A percentile compares a stretch with the other conserved stretches of the same genome.
Evolutionary conservation across 2,329 filamentous ascomycete genomes (phyloP).

Genomic region (Colletotrichum lentis): DNA sequence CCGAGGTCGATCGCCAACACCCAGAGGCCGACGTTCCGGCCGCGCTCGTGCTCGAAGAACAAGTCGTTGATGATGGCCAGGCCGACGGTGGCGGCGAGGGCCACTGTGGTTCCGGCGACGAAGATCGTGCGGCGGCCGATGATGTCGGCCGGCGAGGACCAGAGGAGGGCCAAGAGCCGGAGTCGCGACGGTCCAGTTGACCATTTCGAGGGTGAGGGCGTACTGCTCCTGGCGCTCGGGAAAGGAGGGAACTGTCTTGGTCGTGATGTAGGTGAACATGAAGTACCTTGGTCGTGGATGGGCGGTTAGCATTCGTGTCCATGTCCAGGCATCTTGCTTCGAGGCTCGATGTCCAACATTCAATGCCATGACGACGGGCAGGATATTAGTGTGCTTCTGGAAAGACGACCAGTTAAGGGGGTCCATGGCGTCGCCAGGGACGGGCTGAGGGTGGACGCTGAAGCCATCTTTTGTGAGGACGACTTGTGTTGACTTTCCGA

Average conservation of each 20-base stretch:
- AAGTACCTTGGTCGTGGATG: conserved; percentile 55
- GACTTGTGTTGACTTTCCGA: conserved; percentile 34
- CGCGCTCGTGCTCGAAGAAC: conserved; percentile 65
- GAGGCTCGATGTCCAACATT: conserved; percentile 43
- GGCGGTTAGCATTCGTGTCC: not conserved
- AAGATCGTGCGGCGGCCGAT: conserved; percentile 61
- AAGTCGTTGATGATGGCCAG: conserved; percentile 63
- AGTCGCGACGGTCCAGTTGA: conserved; percentile 65
- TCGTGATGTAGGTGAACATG: conserved; percentile 66
- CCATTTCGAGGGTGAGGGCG: conserved; percentile 53
- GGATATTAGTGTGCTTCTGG: conserved; percentile 58
- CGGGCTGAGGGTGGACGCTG: conserved; percentile 49
- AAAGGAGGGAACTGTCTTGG: conserved; percentile 64
- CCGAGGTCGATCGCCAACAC: conserved; percentile 64
- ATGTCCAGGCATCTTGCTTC: not conserved
- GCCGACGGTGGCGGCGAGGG: conserved; percentile 55
- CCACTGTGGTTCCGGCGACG: conserved; percentile 50
- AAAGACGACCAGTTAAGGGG: conserved; percentile 61
- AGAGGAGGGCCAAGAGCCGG: conserved; percentile 58
- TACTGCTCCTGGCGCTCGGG: conserved; percentile 57
- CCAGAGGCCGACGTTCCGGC: conserved; percentile 64
- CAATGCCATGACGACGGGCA: conserved; percentile 63
- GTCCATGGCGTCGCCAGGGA: conserved; percentile 55
- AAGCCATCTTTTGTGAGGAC: conserved; percentile 41
- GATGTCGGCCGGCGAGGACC: conserved; percentile 58